Percentiles rank a stretch among this genome's conserved stretches.
phyloP scores from a whole-genome alignment of 2,329 filamentous ascomycete species.

The Fusarium sp. region DNA sequence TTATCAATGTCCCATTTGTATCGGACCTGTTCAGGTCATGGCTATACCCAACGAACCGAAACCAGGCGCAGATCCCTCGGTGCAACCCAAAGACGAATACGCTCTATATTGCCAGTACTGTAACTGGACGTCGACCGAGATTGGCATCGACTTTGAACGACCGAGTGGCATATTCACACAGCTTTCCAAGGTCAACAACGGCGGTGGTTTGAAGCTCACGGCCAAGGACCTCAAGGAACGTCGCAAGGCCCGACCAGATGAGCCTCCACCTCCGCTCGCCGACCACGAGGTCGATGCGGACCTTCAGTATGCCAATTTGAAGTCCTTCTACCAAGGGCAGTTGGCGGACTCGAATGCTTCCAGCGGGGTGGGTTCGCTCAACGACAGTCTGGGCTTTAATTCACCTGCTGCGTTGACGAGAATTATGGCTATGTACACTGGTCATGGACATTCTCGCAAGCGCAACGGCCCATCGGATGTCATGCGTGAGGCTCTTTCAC shows the following conservation, averaged over 20 bases:
- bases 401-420: conserved; percentile 86
- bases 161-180: conserved; percentile 87
- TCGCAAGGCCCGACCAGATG: conserved; percentile 59
- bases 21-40: conserved; percentile 80
- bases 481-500: conserved; percentile 82
- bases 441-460: conserved; percentile 71
- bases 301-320: conserved; percentile 78
- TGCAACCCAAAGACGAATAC: conserved; percentile 66
- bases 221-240: conserved; percentile 63
- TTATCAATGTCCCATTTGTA: conserved; percentile 93
- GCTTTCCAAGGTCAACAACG: conserved; percentile 75
- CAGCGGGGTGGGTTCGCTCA: conserved; percentile 55
- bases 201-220: conserved; percentile 63
- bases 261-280: conserved; percentile 51
- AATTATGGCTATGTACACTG: conserved; percentile 91
- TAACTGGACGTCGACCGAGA: conserved; percentile 90
- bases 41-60: conserved; percentile 66
- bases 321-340: conserved; percentile 84
- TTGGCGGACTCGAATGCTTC: conserved; percentile 70
- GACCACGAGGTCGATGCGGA: conserved; percentile 69
- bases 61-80: conserved; percentile 54
- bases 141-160: conserved; percentile 90
- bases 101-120: conserved; percentile 90
- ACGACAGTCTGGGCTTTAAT: conserved; percentile 63
- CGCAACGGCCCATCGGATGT: conserved; percentile 73